These are phyloP conservation scores for Xylariales sp. DNA, from an alignment of 2,329 filamentous ascomycete genomes.

Conservation along the genomic window DNA sequence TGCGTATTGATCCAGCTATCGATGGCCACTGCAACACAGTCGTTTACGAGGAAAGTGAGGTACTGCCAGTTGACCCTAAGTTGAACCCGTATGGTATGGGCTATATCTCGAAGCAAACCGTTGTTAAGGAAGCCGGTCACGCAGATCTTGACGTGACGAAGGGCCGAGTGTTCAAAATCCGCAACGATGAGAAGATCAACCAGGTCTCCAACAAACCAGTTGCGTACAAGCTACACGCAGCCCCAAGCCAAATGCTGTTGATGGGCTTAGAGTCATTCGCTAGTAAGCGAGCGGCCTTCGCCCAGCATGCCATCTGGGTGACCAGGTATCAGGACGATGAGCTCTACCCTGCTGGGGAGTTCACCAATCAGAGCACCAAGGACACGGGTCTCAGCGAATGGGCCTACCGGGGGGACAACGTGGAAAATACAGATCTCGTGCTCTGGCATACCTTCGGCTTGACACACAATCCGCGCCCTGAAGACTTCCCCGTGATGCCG, in stretches of 20 bases:
- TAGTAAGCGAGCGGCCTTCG: slow-evolving; percentile 16
- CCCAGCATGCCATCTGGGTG: slow-evolving; percentile 4
- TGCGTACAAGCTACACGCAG: slow-evolving; percentile 30
- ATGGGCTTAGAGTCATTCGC: slow-evolving; percentile 18
- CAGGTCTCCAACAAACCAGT: slow-evolving; percentile 28
- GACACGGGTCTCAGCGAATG: slow-evolving; percentile 5
- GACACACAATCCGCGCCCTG: slow-evolving; percentile 3
- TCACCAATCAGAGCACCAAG: slow-evolving; percentile 5
- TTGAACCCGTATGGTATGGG: slow-evolving; percentile 5
- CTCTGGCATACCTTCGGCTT: slow-evolving; percentile 4
- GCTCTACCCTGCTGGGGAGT: slow-evolving; percentile 4
- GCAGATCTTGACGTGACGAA: slow-evolving; percentile 37
- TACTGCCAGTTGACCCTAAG: slow-evolving; percentile 1
- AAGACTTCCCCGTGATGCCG: slow-evolving; percentile 7
- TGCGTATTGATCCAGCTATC: slow-evolving; percentile 59
- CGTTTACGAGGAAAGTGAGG: slow-evolving; percentile 21
- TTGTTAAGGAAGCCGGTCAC: slow-evolving; percentile 33
- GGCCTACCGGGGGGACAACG: slow-evolving; percentile 1
- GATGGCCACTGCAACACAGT: slow-evolving; percentile 29
- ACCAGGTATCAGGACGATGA: slow-evolving; percentile 6
- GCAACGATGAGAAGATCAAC: slow-evolving; percentile 27
- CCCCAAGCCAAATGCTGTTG: slow-evolving; percentile 29
- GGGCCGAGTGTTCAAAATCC: slow-evolving; percentile 32
- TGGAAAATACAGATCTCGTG: slow-evolving; percentile 4
- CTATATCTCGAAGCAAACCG: slow-evolving; percentile 23